Evolutionary conservation across 768 basidiomycete species (phyloP), one percentile per base, ranked within the genome.

Genomic region (Daedaleopsis sinensis): DNA sequence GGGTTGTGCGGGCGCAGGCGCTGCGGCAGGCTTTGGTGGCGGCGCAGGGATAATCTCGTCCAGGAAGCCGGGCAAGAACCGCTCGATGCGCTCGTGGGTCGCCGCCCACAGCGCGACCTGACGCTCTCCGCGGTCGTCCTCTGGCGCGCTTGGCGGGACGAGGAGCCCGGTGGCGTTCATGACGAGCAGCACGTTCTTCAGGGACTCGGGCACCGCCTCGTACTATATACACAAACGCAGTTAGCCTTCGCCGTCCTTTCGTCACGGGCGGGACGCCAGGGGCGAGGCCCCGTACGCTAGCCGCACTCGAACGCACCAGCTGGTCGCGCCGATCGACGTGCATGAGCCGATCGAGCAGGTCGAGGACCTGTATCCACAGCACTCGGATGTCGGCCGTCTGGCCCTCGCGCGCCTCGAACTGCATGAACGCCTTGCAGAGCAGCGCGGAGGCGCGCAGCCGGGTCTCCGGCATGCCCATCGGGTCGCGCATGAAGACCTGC

Each of bases 101-200:
- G 88, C 84, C 13, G 82, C 82, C 96, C 96, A 99, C 37, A 98
- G 76, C 3, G 83, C 88, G 63, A 80, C 82, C 71, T 87, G 88
- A 49, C 78, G 79, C 57, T 86, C 86, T 54, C 81, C 78, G 55
- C 87, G 84, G 47, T 86, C 82, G 52, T 75, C 74, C 12, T 64
- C 67, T 5, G 71, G 70, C 8, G 73, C 75, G 13, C 78, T 76
- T 12, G 84, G 88, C 4, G 93, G 91, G 5, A 93, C 82, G 18
- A 99, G 84, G 58, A 96, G 87, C 5, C 84, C 83, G 1, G 90
- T 89, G 1, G 95, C 93, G 67, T 95, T 89, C 94, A 99, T 96
- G 52, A 99, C 96, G 51, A 98, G 82, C 16, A 99, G 77, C 52
- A 96, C 92, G 70, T 98, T 98, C 78, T 98, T 98, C 68, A 99